Percentiles rank a stretch among this genome's conserved stretches.
These are phyloP conservation scores for Eucalyptus globulus DNA, from an alignment of 345 rosid genomes.

Conservation along the genomic window DNA sequence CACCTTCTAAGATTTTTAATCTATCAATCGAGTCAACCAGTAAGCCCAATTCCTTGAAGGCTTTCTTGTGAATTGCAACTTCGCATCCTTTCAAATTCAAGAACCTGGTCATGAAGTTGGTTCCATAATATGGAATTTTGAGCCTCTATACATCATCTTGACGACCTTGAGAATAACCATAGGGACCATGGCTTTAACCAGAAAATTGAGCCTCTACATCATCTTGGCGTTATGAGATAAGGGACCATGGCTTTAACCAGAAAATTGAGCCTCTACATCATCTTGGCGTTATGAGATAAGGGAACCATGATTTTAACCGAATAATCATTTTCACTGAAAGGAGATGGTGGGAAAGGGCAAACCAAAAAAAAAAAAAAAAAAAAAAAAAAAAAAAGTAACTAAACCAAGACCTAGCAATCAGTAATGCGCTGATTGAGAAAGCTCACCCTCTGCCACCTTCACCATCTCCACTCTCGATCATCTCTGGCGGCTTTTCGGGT, in stretches of 20 bases:
- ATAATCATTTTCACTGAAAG: too few relatives aligned
- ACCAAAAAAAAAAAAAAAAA: too few relatives aligned
- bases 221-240: constrained; percentile 18
- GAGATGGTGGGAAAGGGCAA: too few relatives aligned
- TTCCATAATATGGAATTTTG: constrained; percentile 23
- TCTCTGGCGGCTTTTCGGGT: background rate
- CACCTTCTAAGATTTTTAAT: constrained; percentile 19
- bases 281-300: constrained; percentile 16
- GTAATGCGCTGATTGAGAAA: background rate
- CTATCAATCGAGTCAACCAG: constrained; percentile 16
- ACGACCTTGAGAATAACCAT: too few relatives aligned
- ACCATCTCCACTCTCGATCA: background rate
- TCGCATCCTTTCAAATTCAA: constrained; percentile 25
- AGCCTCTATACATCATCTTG: constrained; percentile 21
- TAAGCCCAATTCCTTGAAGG: constrained; percentile 5
- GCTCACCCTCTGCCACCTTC: background rate
- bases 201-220: background rate
- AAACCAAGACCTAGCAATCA: background rate
- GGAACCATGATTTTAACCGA: too few relatives aligned
- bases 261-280: background rate
- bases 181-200: too few relatives aligned
- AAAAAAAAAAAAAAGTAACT: too few relatives aligned
- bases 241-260: too few relatives aligned
- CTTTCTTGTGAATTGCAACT: constrained; percentile 14
- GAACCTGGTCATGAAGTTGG: constrained; percentile 19